Conservation (phyloP, 495 filamentous ascomycete species). For the Hypomontagnella monticulosa region DNA sequence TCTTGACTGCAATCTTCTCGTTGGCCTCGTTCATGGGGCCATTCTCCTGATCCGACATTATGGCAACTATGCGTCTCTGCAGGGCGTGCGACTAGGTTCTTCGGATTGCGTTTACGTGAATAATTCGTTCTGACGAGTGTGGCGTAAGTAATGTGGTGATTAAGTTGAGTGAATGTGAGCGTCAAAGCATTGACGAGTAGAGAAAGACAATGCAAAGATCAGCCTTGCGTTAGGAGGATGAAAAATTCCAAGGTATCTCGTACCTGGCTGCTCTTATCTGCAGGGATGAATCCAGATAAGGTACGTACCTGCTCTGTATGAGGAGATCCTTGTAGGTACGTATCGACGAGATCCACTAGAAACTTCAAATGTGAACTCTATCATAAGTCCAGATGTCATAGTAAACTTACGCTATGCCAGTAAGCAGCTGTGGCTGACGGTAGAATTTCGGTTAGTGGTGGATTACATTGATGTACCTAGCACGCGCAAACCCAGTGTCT, state of each 20-base stretch:
- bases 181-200: constrained; percentile 26
- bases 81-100: constrained; percentile 1
- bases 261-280: constrained; percentile 25
- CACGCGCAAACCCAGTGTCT: not conserved
- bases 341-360: constrained; percentile 2
- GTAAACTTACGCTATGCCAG: constrained; percentile 1
- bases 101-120: not conserved
- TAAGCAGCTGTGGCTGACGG: constrained; percentile 7
- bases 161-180: constrained; percentile 8
- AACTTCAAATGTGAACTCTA: too few relatives aligned
- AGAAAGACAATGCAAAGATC: constrained; percentile 32
- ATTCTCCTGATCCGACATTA: constrained; percentile 65
- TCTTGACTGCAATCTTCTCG: constrained; percentile 72
- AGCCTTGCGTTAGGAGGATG: constrained; percentile 39
- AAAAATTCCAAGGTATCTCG: constrained; percentile 42
- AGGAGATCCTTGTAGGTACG: constrained; percentile 9
- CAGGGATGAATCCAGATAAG: constrained; percentile 28
- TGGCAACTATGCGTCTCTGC: constrained; percentile 30
- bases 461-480: too few relatives aligned
- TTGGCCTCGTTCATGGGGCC: constrained; percentile 57
- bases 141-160: not conserved
- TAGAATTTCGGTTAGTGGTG: constrained; percentile 20
- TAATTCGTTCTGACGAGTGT: constrained; percentile 5
- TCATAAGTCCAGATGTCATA: not conserved
- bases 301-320: constrained; percentile 16